Percentiles rank a stretch among this genome's conserved stretches.
Evolutionary conservation across 495 filamentous ascomycete genomes (phyloP).

Genomic region (Tetracladium marchalianum): DNA sequence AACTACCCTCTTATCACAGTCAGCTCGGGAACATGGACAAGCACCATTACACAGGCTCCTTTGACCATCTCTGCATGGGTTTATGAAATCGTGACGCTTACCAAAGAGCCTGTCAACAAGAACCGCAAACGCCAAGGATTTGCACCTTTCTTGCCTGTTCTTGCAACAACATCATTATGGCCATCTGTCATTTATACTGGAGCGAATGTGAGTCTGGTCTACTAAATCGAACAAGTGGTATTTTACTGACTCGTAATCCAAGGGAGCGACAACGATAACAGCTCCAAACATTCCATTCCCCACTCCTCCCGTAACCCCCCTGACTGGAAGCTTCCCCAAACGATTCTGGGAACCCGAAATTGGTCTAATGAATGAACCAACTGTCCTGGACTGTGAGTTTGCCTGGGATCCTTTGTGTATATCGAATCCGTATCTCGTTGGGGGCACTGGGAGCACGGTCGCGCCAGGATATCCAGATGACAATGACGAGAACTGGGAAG

Average conservation of each 20-base stretch:
- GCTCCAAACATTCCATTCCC: constrained; percentile 5
- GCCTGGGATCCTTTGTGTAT: constrained; percentile 4
- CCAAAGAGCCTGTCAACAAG: constrained; percentile 1
- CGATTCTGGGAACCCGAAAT: not conserved
- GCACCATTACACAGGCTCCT: constrained; percentile 17
- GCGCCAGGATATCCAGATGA: not conserved
- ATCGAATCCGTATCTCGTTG: constrained; percentile 3
- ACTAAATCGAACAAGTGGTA: too few relatives aligned
- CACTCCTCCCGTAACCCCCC: constrained; percentile 6
- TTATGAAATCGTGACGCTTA: constrained; percentile 8
- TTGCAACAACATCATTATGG: constrained; percentile 10
- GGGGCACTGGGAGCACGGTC: not conserved
- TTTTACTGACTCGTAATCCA: not conserved
- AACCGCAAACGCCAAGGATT: constrained; percentile 2
- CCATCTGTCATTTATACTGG: constrained; percentile 11
- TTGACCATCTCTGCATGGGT: constrained; percentile 16
- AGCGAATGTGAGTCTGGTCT: not conserved
- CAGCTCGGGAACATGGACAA: constrained; percentile 18
- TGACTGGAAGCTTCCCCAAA: constrained; percentile 4
- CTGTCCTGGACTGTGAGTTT: constrained; percentile 2
- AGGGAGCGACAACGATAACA: constrained; percentile 7
- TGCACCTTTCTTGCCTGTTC: constrained; percentile 3
- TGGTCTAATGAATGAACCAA: not conserved
- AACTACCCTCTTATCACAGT: constrained; percentile 20
- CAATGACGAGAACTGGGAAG: constrained; percentile 7